These are phyloP conservation scores for Parasitella parasitica DNA, from an alignment of 371 early-diverging fungal genomes.

Conservation along the genomic window DNA sequence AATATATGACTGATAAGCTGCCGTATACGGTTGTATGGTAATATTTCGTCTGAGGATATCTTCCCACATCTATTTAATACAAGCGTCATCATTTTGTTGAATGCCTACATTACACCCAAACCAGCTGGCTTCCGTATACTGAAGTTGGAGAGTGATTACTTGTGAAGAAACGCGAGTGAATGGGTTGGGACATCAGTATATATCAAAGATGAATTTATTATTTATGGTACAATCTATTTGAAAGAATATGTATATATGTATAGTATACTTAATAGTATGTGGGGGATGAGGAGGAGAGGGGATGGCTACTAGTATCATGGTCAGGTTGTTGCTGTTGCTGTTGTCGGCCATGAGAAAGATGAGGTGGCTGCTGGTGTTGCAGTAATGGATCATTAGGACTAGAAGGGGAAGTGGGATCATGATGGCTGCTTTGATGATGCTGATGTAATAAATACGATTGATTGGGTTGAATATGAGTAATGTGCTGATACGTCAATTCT, in stretches of 20 bases:
- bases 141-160: too few species aligned
- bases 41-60: too few species aligned
- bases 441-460: conserved; percentile 12
- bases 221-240: neutral
- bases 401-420: conserved; percentile 9
- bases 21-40: too few species aligned
- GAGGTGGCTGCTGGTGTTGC: neutral
- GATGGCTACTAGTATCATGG: neutral
- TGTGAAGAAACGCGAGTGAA: too few species aligned
- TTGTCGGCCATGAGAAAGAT: neutral
- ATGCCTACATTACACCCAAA: too few species aligned
- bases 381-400: neutral
- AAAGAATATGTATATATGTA: neutral
- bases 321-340: neutral
- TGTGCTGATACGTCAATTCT: neutral
- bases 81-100: too few species aligned
- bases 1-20: too few species aligned
- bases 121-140: too few species aligned
- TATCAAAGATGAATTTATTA: neutral
- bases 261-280: neutral
- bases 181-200: too few species aligned
- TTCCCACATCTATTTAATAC: too few species aligned
- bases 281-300: neutral
- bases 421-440: conserved; percentile 24
- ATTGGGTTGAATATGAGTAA: conserved; percentile 10